Evolutionary conservation across 306 rosid species (phyloP), one percentile per base, ranked within the genome.

Genomic region (Crataegus laevigata): DNA sequence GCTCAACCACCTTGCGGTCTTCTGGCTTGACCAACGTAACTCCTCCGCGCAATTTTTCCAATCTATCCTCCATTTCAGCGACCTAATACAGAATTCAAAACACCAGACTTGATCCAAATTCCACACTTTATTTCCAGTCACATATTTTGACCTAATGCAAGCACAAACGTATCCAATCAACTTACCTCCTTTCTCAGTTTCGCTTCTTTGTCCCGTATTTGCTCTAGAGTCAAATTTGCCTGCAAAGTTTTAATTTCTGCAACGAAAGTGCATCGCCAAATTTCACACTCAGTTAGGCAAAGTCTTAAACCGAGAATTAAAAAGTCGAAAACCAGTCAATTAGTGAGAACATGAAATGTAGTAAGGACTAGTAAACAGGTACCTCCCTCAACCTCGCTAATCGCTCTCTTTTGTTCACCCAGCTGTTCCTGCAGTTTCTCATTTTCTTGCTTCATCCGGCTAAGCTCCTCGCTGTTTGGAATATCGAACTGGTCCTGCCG

Each of bases 11-110:
- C 85, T 85, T 81, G 19, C 96, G 91, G 62, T 94, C 99, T 78
- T 92, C 97, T 73, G 99, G 92, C 42, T 83, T 92, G 86, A 89
- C 96, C 89, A 94, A 77, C 57, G 91, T 84, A 71, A 89, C 96
- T 75, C 98, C 98, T 73, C 89, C 96, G 1, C 93, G 81, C 85
- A 94, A 76, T 79, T 85, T 86, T 63, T 81, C 80, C 84, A 92
- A 45, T 58, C 86, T 94, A 36, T 76, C 82, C 88, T 85, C 92
- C 93, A 90, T 79, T 81, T 92, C 96, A 78, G 79, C 71, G 65
- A 88, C 93, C 97, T 94, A 81, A 77, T 47, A 66, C 77, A 82
- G 58, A 73, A 81, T 70, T 54, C 5, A 69, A 75, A 88, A 72
- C 69, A 18, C 29, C 75, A 51, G 3, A 73, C 42, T 62, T 29